Percentiles rank a stretch among this genome's conserved stretches.
phyloP scores from a whole-genome alignment of 2,329 filamentous ascomycete species.

The Pseudocercospora ulei region DNA sequence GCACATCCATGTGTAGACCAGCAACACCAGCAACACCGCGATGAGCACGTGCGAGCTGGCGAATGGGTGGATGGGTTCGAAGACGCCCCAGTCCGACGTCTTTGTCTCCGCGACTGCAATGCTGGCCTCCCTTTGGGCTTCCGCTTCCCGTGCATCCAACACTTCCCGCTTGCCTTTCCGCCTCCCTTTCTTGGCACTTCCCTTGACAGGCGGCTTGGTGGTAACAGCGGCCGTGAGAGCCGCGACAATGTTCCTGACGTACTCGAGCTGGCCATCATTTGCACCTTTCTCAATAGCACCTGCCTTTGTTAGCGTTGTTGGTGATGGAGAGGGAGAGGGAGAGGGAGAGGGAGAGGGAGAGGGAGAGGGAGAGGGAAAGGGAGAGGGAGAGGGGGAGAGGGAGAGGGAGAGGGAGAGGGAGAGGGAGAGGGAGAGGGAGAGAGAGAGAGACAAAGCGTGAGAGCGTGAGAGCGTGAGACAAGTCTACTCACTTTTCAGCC shows the following conservation, averaged over 20 bases:
- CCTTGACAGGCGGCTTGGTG: conserved; percentile 49
- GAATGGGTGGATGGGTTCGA: conserved; percentile 70
- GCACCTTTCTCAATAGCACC: conserved; percentile 93
- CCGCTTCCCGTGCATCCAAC: conserved; percentile 39
- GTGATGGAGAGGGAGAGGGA: no score
- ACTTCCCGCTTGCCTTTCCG: conserved; percentile 43
- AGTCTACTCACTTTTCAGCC: conserved; percentile 67
- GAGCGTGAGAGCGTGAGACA: neutral
- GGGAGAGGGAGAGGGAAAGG: no score
- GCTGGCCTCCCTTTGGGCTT: conserved; percentile 32
- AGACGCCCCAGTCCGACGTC: conserved; percentile 57
- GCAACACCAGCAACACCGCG: conserved; percentile 59
- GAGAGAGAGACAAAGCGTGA: no score
- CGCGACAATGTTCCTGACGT: conserved; percentile 69
- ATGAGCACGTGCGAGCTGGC: conserved; percentile 70
- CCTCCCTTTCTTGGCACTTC: conserved; percentile 42
- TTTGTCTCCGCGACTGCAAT: conserved; percentile 30
- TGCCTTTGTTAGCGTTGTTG: conserved; percentile 35
- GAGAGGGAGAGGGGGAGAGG: no score
- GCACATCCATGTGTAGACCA: conserved; percentile 60
- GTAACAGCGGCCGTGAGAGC: conserved; percentile 64
- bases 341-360: no score
- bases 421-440: no score
- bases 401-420: no score
- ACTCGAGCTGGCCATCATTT: conserved; percentile 75